A percentile compares a stretch with the other conserved stretches of the same genome.
These are phyloP conservation scores for Nicotiana benthamiana DNA, from an alignment of 257 asterid species.

Conservation along the genomic window DNA sequence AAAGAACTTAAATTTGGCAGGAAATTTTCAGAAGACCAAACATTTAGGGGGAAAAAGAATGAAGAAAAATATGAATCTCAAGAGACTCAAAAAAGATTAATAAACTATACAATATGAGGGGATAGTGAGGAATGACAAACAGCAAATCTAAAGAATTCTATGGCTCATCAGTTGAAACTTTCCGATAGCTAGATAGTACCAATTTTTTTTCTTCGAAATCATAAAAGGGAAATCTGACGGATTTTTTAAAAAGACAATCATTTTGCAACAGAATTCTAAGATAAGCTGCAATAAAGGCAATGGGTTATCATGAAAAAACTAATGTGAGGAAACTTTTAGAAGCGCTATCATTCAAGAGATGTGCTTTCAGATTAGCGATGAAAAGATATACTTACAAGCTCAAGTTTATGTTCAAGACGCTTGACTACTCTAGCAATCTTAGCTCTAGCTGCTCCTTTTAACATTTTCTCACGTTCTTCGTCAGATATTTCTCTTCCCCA, in stretches of 20 bases:
- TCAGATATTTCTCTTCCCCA: slow-evolving; percentile 76
- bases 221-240: neutral
- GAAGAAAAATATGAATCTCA: neutral
- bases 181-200: neutral
- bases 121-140: neutral
- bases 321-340: neutral
- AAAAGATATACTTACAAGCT: slow-evolving; percentile 54
- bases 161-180: neutral
- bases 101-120: neutral
- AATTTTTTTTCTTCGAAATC: neutral
- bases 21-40: neutral
- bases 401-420: slow-evolving; percentile 78
- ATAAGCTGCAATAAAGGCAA: neutral
- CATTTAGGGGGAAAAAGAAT: neutral
- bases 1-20: neutral
- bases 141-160: neutral
- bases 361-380: neutral
- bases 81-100: neutral
- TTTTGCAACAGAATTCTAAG: neutral
- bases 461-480: slow-evolving; percentile 72
- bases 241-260: neutral
- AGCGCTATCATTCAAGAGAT: neutral
- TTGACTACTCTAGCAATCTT: slow-evolving; percentile 56
- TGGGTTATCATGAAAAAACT: neutral
- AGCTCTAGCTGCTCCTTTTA: slow-evolving; percentile 65